phyloP scores from a whole-genome alignment of 768 basidiomycete genomes.

The Leccinum disarticulatum region DNA sequence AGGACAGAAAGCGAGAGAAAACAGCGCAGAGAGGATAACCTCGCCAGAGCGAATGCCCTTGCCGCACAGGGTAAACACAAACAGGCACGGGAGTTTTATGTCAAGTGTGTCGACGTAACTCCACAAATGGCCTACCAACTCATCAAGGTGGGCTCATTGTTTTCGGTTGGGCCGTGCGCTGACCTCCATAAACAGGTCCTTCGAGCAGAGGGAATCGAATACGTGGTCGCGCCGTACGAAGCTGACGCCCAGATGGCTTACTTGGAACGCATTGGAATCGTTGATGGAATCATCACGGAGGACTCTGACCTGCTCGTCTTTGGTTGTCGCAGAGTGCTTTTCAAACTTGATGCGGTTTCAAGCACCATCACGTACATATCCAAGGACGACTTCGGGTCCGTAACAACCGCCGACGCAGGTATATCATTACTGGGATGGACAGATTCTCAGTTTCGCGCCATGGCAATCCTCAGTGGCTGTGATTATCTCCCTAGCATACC shows the following conservation, averaged over 20 bases:
- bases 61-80: conserved; percentile 73
- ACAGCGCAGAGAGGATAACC: conserved; percentile 71
- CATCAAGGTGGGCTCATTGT: conserved; percentile 68
- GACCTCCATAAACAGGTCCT: conserved; percentile 61
- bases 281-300: conserved; percentile 93
- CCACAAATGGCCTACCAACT: conserved; percentile 97
- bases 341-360: conserved; percentile 79
- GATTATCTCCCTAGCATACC: conserved; percentile 90
- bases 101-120: conserved; percentile 92
- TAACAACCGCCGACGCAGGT: conserved; percentile 48
- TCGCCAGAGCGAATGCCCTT: conserved; percentile 70
- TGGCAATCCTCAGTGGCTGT: conserved; percentile 92
- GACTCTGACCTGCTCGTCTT: conserved; percentile 98
- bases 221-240: conserved; percentile 97
- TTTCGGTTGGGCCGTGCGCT: background rate
- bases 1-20: conserved; percentile 83
- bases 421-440: conserved; percentile 88
- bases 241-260: conserved; percentile 97
- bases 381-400: conserved; percentile 64
- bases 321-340: conserved; percentile 90
- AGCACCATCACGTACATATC: conserved; percentile 66
- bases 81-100: conserved; percentile 85
- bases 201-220: conserved; percentile 73
- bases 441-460: conserved; percentile 85
- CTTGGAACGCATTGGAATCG: conserved; percentile 77